phyloP scores from a whole-genome alignment of 1,139 yeast species.

The Petasospora rhodanensis region DNA sequence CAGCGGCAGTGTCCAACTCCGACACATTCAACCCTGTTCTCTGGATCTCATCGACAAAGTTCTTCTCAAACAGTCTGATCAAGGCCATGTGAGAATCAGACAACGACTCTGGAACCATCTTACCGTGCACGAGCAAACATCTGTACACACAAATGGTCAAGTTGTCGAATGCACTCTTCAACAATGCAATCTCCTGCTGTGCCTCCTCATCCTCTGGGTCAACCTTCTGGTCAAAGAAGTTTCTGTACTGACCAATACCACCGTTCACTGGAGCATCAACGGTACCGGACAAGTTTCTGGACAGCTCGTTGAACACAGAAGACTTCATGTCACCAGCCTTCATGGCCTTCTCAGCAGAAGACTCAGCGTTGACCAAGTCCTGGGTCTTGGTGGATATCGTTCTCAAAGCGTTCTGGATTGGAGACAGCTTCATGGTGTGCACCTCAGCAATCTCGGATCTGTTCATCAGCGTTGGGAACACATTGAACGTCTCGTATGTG shows the following conservation, averaged over 20 bases:
- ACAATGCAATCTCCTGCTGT: conserved; percentile 41
- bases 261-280: conserved; percentile 93
- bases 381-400: conserved; percentile 64
- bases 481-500: conserved; percentile 66
- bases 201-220: conserved; percentile 37
- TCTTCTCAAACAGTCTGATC: conserved; percentile 59
- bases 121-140: conserved; percentile 66
- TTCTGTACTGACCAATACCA: conserved; percentile 80
- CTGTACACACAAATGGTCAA: conserved; percentile 62
- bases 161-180: conserved; percentile 64
- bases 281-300: conserved; percentile 79
- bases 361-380: conserved; percentile 67
- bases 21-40: conserved; percentile 27
- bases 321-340: conserved; percentile 50
- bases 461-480: conserved; percentile 88
- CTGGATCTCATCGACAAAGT: conserved; percentile 62
- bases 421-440: conserved; percentile 64
- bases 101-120: conserved; percentile 54
- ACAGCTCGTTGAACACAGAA: conserved; percentile 59
- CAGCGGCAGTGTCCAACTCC: conserved; percentile 18
- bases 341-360: conserved; percentile 51
- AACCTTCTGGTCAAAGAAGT: conserved; percentile 47
- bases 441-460: conserved; percentile 64
- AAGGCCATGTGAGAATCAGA: conserved; percentile 63
- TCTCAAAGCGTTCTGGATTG: conserved; percentile 76